These are phyloP conservation scores for Mortierella sp. DNA, from an alignment of 371 early-diverging fungal genomes.

Conservation along the genomic window DNA sequence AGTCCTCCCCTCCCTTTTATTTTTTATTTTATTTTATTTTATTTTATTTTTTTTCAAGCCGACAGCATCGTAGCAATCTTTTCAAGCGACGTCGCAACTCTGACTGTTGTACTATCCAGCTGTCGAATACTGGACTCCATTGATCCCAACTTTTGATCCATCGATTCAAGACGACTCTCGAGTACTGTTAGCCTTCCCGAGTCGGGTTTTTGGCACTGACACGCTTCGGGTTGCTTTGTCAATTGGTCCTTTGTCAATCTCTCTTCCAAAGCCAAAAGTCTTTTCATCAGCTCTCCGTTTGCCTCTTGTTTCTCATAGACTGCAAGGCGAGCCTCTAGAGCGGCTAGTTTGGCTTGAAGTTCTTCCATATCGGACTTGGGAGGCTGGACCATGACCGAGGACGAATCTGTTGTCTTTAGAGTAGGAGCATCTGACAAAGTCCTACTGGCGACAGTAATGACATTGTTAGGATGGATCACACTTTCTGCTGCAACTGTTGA, in stretches of 20 bases:
- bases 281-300: slow-evolving; percentile 9
- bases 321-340: slow-evolving; percentile 29
- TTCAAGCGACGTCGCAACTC: slow-evolving; percentile 30
- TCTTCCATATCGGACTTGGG: slow-evolving; percentile 4
- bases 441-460: too few relatives aligned
- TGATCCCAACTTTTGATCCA: slow-evolving; percentile 29
- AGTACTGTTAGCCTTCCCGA: not conserved
- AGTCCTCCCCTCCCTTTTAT: too few relatives aligned
- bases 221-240: not conserved
- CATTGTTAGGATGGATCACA: not conserved
- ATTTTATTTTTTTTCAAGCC: not conserved
- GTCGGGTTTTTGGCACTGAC: not conserved
- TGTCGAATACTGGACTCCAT: slow-evolving; percentile 12
- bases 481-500: not conserved
- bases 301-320: slow-evolving; percentile 25
- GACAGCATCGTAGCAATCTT: slow-evolving; percentile 33
- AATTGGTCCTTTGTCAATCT: not conserved
- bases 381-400: too few relatives aligned
- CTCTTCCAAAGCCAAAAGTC: slow-evolving; percentile 29
- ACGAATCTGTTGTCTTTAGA: too few relatives aligned
- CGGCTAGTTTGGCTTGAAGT: slow-evolving; percentile 24
- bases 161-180: slow-evolving; percentile 31
- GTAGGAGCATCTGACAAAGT: too few relatives aligned
- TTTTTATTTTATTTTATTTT: not conserved
- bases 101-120: slow-evolving; percentile 12